phyloP scores from a whole-genome alignment of 2,329 filamentous ascomycete species.

The Epichloe sylvatica region DNA sequence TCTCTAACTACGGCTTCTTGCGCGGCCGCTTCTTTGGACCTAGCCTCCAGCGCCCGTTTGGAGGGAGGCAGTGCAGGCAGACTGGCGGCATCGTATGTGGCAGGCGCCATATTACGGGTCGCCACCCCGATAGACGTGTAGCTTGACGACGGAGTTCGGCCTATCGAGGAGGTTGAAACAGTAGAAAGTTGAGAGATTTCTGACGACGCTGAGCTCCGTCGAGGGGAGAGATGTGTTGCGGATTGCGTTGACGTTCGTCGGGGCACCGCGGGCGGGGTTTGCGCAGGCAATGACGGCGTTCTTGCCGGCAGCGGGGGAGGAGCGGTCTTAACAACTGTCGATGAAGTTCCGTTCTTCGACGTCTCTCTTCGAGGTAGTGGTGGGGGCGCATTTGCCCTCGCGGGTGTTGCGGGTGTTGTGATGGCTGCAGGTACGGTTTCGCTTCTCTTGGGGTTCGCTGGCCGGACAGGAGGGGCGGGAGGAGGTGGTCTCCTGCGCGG shows the following conservation, averaged over 20 bases:
- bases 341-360: conserved; percentile 6
- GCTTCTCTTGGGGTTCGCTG: conserved; percentile 22
- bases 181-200: conserved; percentile 41
- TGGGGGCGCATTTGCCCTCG: conserved; percentile 22
- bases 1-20: conserved; percentile 3
- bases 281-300: conserved; percentile 16
- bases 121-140: conserved; percentile 28
- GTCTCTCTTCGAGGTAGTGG: conserved; percentile 22
- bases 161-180: conserved; percentile 38
- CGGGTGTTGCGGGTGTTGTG: conserved; percentile 24
- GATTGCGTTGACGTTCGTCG: conserved; percentile 33
- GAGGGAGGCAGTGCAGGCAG: conserved; percentile 44
- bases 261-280: conserved; percentile 35
- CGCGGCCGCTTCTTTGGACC: conserved; percentile 17
- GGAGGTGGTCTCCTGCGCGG: conserved; percentile 28
- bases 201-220: conserved; percentile 44
- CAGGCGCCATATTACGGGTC: conserved; percentile 36
- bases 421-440: conserved; percentile 19
- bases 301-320: conserved; percentile 23
- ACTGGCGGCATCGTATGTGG: conserved; percentile 39
- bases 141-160: conserved; percentile 32
- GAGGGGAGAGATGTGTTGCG: conserved; percentile 20
- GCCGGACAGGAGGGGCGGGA: conserved; percentile 28
- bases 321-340: conserved; percentile 9
- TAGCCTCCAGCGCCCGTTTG: conserved; percentile 38